Percentiles rank a stretch among this genome's conserved stretches.
Evolutionary conservation across 2,329 filamentous ascomycete genomes (phyloP).

Genomic region (Alternaria viburni): DNA sequence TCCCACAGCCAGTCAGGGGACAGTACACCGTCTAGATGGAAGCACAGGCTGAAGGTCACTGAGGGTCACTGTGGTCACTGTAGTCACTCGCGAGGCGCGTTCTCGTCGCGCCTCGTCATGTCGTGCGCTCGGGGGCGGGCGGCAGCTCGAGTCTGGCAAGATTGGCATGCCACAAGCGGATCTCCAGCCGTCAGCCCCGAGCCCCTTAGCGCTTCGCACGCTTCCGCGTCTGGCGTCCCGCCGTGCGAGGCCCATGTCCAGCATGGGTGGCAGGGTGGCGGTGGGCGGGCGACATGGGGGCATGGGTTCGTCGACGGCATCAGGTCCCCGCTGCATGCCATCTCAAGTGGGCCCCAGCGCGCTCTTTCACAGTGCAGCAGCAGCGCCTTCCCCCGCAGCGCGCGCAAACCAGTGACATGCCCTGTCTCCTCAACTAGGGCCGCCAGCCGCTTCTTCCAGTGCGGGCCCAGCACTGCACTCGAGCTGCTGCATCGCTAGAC

Average conservation of each 20-base stretch:
- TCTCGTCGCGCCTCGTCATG: background rate
- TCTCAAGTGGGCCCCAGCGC: constrained; percentile 4
- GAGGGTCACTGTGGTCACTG: background rate
- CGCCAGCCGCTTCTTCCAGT: constrained; percentile 13
- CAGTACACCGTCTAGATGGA: background rate
- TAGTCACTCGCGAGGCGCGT: background rate
- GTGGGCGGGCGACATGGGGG: background rate
- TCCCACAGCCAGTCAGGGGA: background rate
- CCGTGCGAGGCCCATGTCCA: background rate
- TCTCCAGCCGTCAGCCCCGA: constrained; percentile 12
- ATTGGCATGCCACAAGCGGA: constrained; percentile 9
- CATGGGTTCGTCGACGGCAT: constrained; percentile 11
- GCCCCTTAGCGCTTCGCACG: constrained; percentile 8
- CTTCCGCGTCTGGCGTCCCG: constrained; percentile 14
- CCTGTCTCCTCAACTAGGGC: constrained; percentile 12
- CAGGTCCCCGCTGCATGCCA: constrained; percentile 18
- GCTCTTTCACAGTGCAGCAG: constrained; percentile 16
- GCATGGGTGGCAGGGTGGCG: background rate
- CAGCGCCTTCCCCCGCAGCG: constrained; percentile 14
- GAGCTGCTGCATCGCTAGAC: constrained; percentile 11
- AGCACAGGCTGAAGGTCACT: background rate
- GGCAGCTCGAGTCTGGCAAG: constrained; percentile 4
- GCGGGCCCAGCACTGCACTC: constrained; percentile 8
- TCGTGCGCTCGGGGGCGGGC: background rate
- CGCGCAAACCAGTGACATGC: constrained; percentile 17